A percentile compares a stretch with the other conserved stretches of the same genome.
Evolutionary conservation across 495 filamentous ascomycete genomes (phyloP).

Genomic region (Penicillium alfredii): DNA sequence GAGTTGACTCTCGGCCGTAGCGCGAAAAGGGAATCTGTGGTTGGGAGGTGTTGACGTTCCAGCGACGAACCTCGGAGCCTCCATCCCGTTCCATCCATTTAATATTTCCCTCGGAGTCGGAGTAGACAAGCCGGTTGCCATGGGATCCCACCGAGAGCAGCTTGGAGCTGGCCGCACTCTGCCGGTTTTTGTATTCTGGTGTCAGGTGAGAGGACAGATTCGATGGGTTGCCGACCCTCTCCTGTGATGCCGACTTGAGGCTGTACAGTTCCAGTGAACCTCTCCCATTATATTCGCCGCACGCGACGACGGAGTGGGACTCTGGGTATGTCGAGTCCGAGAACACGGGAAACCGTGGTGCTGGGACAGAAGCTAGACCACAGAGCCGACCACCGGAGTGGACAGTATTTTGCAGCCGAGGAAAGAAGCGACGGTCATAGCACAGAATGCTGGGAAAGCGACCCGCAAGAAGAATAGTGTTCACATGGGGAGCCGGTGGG

Average conservation of each 20-base stretch:
- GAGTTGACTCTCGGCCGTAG: background rate
- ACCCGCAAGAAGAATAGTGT: constrained; percentile 59
- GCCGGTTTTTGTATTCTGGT: constrained; percentile 62
- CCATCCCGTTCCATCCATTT: constrained; percentile 93
- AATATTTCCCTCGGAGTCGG: constrained; percentile 75
- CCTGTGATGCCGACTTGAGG: constrained; percentile 35
- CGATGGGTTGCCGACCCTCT: constrained; percentile 18
- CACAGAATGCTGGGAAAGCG: constrained; percentile 85
- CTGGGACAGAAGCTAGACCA: constrained; percentile 67
- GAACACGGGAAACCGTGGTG: constrained; percentile 47
- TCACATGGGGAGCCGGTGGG: constrained; percentile 49
- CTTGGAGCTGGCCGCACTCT: constrained; percentile 74
- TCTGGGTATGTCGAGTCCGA: constrained; percentile 46
- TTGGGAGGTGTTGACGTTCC: constrained; percentile 54
- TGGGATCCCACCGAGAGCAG: constrained; percentile 80
- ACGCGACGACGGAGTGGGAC: constrained; percentile 65
- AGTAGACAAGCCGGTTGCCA: constrained; percentile 76
- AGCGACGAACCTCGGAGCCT: constrained; percentile 68
- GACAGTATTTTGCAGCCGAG: constrained; percentile 67
- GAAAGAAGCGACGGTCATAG: constrained; percentile 85
- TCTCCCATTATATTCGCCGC: constrained; percentile 91
- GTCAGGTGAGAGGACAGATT: constrained; percentile 31
- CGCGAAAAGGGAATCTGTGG: constrained; percentile 14
- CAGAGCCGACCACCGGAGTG: constrained; percentile 80
- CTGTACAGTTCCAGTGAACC: constrained; percentile 87